These are phyloP conservation scores for Botrytis deweyae DNA, from an alignment of 2,329 filamentous ascomycete species.

Conservation along the genomic window DNA sequence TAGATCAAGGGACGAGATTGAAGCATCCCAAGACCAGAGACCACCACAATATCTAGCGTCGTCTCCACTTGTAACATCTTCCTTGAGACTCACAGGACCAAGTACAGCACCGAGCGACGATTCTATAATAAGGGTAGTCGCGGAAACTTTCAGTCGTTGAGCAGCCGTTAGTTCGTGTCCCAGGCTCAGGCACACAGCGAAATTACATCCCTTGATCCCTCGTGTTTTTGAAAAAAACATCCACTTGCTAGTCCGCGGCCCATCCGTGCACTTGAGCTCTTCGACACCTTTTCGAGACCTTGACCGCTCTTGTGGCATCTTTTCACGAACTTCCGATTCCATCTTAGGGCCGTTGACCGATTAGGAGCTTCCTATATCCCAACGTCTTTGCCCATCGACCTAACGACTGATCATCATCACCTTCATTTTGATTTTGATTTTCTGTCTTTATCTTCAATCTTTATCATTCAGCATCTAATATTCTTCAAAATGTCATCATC, in stretches of 20 bases:
- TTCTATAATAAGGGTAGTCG: constrained; percentile 19
- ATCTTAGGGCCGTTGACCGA: constrained; percentile 5
- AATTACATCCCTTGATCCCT: not conserved
- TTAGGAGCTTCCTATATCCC: constrained; percentile 19
- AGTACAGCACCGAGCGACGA: constrained; percentile 19
- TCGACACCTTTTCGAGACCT: constrained; percentile 7
- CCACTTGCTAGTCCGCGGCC: constrained; percentile 11
- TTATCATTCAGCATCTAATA: not conserved
- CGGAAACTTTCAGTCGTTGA: constrained; percentile 21
- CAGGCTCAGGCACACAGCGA: constrained; percentile 15
- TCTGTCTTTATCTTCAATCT: not conserved
- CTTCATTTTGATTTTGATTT: constrained; percentile 10
- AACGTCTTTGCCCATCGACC: constrained; percentile 13
- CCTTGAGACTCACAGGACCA: constrained; percentile 14
- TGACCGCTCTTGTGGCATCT: constrained; percentile 21
- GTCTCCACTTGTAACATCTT: constrained; percentile 22
- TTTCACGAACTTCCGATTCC: constrained; percentile 7
- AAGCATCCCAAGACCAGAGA: constrained; percentile 9
- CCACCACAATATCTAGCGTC: constrained; percentile 12
- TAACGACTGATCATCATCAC: constrained; percentile 10
- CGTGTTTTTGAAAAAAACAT: constrained; percentile 1
- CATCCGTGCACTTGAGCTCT: constrained; percentile 22
- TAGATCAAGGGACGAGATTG: constrained; percentile 13
- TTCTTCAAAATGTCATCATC: constrained; percentile 34
- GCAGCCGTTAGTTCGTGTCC: constrained; percentile 20